Conservation (phyloP, 768 basidiomycete genomes). For the Termitomyces sp. region DNA sequence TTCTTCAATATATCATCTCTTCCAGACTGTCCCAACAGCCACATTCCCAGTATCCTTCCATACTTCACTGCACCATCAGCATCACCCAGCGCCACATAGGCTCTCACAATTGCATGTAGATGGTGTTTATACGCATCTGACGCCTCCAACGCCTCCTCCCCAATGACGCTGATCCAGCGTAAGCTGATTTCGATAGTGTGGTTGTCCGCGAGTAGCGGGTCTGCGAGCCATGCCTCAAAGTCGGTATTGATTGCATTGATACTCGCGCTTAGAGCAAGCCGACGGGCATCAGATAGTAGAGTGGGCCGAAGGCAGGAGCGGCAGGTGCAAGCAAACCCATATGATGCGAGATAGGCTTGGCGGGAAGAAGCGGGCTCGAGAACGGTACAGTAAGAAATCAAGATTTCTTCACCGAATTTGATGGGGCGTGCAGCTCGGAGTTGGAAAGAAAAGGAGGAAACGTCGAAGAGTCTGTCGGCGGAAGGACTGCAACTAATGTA, state of each 20-base stretch:
- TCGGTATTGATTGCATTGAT: slow-evolving; percentile 7
- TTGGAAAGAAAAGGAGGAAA: slow-evolving; percentile 24
- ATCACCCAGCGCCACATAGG: slow-evolving; percentile 16
- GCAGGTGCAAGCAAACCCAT: slow-evolving; percentile 23
- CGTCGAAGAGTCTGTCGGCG: slow-evolving; percentile 19
- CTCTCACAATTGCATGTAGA: slow-evolving; percentile 12
- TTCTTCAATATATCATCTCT: slow-evolving; percentile 8
- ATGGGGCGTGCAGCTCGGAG: slow-evolving; percentile 22
- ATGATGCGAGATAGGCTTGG: slow-evolving; percentile 20
- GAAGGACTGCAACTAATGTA: slow-evolving; percentile 26
- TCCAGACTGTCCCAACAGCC: slow-evolving; percentile 12
- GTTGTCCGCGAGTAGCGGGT: slow-evolving; percentile 13
- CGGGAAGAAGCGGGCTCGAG: slow-evolving; percentile 17
- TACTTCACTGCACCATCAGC: slow-evolving; percentile 12
- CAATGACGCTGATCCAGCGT: slow-evolving; percentile 13
- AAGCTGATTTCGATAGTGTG: slow-evolving; percentile 15
- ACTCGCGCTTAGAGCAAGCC: slow-evolving; percentile 12
- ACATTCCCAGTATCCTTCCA: slow-evolving; percentile 12
- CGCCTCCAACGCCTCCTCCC: slow-evolving; percentile 16
- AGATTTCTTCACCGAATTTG: slow-evolving; percentile 25
- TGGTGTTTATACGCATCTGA: slow-evolving; percentile 13
- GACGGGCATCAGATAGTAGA: slow-evolving; percentile 17
- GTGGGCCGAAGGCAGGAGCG: slow-evolving; percentile 19
- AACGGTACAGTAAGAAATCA: slow-evolving; percentile 21
- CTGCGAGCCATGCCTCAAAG: slow-evolving; percentile 13